A percentile compares a stretch with the other conserved stretches of the same genome.
Evolutionary conservation across 2,329 filamentous ascomycete genomes (phyloP).

Genomic region (Microdochium bolleyi): DNA sequence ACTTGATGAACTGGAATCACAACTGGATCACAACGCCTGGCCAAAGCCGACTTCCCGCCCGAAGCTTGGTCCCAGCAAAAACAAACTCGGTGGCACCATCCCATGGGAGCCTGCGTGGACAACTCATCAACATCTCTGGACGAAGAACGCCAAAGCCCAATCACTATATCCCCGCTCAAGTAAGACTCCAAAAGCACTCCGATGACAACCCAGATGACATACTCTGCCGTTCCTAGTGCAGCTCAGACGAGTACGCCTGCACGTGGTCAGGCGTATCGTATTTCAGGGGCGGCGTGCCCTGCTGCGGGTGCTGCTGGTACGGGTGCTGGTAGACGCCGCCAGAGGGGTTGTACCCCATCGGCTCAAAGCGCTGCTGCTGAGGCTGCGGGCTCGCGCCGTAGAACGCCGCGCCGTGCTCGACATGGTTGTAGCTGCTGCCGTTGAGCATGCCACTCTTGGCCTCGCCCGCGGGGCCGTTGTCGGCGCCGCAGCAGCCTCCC

Average conservation of each 20-base stretch:
- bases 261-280: not conserved
- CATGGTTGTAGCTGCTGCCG: not conserved
- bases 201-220: not conserved
- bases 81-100: no score
- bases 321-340: not conserved
- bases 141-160: no score
- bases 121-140: no score
- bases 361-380: not conserved
- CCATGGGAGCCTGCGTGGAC: no score
- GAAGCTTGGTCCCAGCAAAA: no score
- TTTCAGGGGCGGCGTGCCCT: not conserved
- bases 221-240: not conserved
- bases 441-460: not conserved
- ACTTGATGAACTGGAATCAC: no score
- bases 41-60: no score
- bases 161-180: no score
- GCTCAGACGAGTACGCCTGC: not conserved
- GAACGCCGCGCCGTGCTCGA: not conserved
- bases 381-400: not conserved
- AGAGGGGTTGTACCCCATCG: not conserved
- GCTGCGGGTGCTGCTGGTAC: not conserved
- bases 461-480: not conserved
- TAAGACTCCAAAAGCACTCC: not conserved
- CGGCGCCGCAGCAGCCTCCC: not conserved
- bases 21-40: no score